Percentiles rank a stretch among this genome's conserved stretches.
Conservation (phyloP, 108 stramenopile genomes). For the Cylindrotheca closterium region DNA sequence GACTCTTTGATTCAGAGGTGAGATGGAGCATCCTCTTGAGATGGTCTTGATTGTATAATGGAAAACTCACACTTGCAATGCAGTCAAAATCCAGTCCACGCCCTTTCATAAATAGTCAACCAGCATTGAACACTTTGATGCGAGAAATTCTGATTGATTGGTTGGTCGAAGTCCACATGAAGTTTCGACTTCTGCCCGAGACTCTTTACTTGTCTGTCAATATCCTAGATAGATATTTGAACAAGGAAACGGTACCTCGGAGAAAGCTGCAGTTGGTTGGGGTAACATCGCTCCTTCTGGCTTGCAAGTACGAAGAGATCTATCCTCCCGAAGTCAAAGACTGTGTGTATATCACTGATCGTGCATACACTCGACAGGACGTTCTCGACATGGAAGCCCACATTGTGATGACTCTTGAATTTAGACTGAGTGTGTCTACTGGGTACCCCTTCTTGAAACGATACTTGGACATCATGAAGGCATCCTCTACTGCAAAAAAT, state of each 20-base stretch:
- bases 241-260: constrained; percentile 56
- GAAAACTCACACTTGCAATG: background rate
- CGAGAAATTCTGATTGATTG: constrained; percentile 97
- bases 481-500: constrained; percentile 39
- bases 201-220: constrained; percentile 97
- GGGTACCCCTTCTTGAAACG: constrained; percentile 91
- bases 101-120: constrained; percentile 87
- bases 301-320: constrained; percentile 99
- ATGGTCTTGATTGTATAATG: background rate
- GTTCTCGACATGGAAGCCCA: constrained; percentile 95
- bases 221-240: constrained; percentile 96
- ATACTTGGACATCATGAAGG: constrained; percentile 66
- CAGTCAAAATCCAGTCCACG: constrained; percentile 9
- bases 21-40: constrained; percentile 12
- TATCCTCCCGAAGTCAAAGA: constrained; percentile 97
- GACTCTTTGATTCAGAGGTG: constrained; percentile 72
- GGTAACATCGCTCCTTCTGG: constrained; percentile 94
- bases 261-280: constrained; percentile 97
- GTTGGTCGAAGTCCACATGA: constrained; percentile 98
- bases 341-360: constrained; percentile 96
- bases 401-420: constrained; percentile 84
- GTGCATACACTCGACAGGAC: constrained; percentile 90
- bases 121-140: constrained; percentile 93
- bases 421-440: constrained; percentile 91
- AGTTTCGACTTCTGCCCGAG: constrained; percentile 97